Evolutionary conservation across 257 asterid genomes (phyloP).

Genomic region (Eustoma russellianum): DNA sequence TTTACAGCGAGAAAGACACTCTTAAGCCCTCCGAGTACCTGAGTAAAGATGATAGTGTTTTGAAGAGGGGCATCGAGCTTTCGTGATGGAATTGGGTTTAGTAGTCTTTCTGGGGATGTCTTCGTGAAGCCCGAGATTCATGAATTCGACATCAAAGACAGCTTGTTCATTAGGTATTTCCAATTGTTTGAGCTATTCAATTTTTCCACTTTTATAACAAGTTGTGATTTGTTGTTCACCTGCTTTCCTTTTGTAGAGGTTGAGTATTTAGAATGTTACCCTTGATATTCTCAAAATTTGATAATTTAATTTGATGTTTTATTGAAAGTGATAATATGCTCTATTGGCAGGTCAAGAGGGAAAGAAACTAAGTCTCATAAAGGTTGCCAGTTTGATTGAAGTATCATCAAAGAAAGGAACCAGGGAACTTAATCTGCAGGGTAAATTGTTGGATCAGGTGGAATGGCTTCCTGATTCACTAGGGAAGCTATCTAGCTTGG

Average conservation of each 20-base stretch:
- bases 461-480: constrained; percentile 97
- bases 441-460: constrained; percentile 59
- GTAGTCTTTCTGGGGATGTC: constrained; percentile 27
- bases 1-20: constrained; percentile 34
- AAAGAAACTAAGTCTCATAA: constrained; percentile 66
- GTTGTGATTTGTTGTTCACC: too few species aligned
- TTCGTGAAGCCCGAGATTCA: constrained; percentile 36
- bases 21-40: constrained; percentile 32
- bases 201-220: background rate
- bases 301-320: constrained; percentile 2
- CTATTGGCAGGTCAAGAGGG: constrained; percentile 60
- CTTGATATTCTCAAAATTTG: background rate
- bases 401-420: constrained; percentile 72
- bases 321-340: constrained; percentile 8
- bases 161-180: constrained; percentile 36
- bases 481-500: constrained; percentile 66
- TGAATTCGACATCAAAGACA: constrained; percentile 61
- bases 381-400: constrained; percentile 75
- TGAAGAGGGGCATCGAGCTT: constrained; percentile 50
- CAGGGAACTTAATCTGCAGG: constrained; percentile 43
- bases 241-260: background rate
- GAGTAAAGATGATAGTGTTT: constrained; percentile 56
- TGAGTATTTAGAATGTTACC: background rate
- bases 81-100: constrained; percentile 36
- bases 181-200: background rate